Base-by-base conservation (phyloP, 768 basidiomycete species). In the Pulveroboletus sp. region DNA sequence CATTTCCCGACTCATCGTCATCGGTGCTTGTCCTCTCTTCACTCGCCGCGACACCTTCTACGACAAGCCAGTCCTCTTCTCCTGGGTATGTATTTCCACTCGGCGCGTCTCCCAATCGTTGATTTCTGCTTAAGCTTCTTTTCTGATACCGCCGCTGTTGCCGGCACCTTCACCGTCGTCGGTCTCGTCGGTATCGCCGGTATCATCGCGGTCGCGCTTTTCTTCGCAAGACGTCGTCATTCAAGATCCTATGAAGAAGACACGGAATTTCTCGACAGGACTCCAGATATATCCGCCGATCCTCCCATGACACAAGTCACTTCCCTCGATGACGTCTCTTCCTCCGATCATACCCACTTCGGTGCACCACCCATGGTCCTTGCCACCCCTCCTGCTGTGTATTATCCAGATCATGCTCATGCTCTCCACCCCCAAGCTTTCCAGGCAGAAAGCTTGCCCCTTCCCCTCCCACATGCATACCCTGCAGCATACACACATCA, bases 131-230 rank as follows among this genome's bases (percentile, higher is more conserved):
- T 20, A 45, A 78, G 78, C 49, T 79, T 79, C 69, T 72, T 76
- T 54, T 53, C 67, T 39, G 72, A 75, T 53, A 75, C 69, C 43
- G 73, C 68, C 31, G 78, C 75, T 0, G 73, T 77, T 17, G 78
- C 72, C 0, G 74, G 70, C 34, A 72, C 70, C 0, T 79, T 78
- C 50, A 66, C 71, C 34, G 64, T 69, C 47, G 66, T 72, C 44
- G 74, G 71, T 40, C 53, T 79, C 3, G 49, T 73, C 8, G 63
- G 51, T 17, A 12, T 72, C 36, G 69, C 64, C 17, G 53, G 64
- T 17, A 24, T 75, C 41, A 55, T 69, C 19, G 66, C 60, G 25
- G 50, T 56, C 40, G 50, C 58, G 5, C 49, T 69, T 43, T 35
- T 70, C 46, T 54, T 68, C 43, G 54, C 59, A 32, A 65, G 57